phyloP scores from a whole-genome alignment of 2,329 filamentous ascomycete genomes.

The Cladosporium sp. region DNA sequence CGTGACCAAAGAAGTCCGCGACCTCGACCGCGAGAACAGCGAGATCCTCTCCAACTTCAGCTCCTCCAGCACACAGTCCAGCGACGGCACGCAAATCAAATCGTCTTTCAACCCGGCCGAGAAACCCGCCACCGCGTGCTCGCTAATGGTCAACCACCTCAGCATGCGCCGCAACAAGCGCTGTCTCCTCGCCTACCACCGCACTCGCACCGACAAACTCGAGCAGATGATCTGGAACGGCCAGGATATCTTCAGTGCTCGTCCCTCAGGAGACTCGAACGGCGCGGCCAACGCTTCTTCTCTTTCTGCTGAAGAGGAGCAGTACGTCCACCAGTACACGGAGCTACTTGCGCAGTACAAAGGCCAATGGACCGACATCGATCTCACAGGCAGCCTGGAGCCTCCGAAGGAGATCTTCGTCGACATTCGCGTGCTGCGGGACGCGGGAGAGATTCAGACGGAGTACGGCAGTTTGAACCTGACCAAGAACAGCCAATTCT shows the following conservation, averaged over 20 bases:
- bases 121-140: constrained; percentile 81
- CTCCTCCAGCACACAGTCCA: constrained; percentile 39
- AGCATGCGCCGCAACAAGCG: constrained; percentile 96
- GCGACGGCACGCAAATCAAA: constrained; percentile 44
- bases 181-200: constrained; percentile 91
- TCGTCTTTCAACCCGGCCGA: constrained; percentile 81
- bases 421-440: constrained; percentile 91
- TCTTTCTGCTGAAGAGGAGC: constrained; percentile 91
- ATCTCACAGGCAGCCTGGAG: constrained; percentile 89
- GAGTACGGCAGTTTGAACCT: constrained; percentile 98
- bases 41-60: constrained; percentile 79
- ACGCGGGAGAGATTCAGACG: constrained; percentile 97
- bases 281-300: constrained; percentile 6
- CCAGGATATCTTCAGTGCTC: constrained; percentile 73
- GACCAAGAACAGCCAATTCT: constrained; percentile 98
- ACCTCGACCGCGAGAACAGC: constrained; percentile 82
- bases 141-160: constrained; percentile 87
- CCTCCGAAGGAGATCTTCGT: constrained; percentile 96
- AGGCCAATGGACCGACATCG: constrained; percentile 96
- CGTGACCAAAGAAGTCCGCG: constrained; percentile 87
- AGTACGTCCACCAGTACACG: constrained; percentile 89
- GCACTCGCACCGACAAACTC: constrained; percentile 83
- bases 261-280: constrained; percentile 54
- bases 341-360: constrained; percentile 95
- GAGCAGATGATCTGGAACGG: constrained; percentile 94